phyloP scores from a whole-genome alignment of 2,329 filamentous ascomycete genomes.

The Ophiostoma ulmi region DNA sequence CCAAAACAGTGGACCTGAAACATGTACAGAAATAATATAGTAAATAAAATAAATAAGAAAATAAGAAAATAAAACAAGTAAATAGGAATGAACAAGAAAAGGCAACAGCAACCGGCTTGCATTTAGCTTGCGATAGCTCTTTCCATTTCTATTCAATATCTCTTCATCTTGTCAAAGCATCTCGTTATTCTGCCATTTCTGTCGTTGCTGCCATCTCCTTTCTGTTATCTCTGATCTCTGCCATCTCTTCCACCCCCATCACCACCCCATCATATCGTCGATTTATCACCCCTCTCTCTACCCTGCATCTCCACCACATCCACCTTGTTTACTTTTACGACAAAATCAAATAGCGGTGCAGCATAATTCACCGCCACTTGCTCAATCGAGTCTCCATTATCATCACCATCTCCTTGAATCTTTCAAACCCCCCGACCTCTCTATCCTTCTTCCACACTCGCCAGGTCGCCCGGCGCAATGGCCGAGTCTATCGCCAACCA shows the following conservation, averaged over 20 bases:
- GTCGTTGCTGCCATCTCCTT: neutral
- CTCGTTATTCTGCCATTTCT: neutral
- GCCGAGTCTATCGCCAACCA: constrained; percentile 68
- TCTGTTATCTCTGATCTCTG: too few relatives aligned
- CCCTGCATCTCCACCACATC: too few relatives aligned
- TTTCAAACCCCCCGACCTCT: neutral
- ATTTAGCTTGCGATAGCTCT: neutral
- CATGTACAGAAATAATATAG: neutral
- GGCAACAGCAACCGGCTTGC: neutral
- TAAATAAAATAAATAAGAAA: neutral
- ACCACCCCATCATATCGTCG: too few relatives aligned
- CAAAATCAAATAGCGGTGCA: neutral
- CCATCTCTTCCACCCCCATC: too few relatives aligned
- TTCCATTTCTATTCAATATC: constrained; percentile 10
- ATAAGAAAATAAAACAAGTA: constrained; percentile 1
- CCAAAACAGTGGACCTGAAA: neutral
- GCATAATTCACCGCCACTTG: neutral
- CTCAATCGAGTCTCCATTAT: neutral
- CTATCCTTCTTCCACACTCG: neutral
- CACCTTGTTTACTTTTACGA: neutral
- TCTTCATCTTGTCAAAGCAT: neutral
- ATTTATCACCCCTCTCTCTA: too few relatives aligned
- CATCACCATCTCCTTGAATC: neutral
- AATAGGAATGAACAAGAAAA: neutral
- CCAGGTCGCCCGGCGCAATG: constrained; percentile 35